Evolutionary conservation across 371 early-diverging fungal genomes (phyloP).

Genomic region (Dentiscutata heterogama): DNA sequence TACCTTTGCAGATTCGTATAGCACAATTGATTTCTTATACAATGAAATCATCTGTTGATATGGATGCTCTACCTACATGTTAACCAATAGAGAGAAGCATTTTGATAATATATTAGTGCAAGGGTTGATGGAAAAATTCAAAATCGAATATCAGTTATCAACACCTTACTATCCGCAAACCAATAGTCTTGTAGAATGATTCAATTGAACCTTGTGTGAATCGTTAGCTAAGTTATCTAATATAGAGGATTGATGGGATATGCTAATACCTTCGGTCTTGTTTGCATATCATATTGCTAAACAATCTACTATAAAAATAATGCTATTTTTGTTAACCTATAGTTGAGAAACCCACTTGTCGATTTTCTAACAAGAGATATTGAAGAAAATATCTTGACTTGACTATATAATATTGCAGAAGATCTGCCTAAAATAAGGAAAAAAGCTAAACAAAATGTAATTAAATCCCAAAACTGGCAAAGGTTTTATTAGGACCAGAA

Average conservation of each 20-base stretch:
- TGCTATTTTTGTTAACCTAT: background rate
- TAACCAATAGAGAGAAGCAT: slow-evolving; percentile 50
- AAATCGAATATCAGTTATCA: background rate
- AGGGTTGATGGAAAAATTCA: background rate
- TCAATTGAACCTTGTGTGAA: slow-evolving; percentile 19
- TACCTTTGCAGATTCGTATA: slow-evolving; percentile 47
- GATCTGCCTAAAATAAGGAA: background rate
- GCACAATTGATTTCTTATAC: slow-evolving; percentile 53
- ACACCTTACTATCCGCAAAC: background rate
- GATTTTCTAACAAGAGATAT: background rate
- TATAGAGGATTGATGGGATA: background rate
- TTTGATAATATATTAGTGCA: background rate
- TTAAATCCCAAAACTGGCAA: background rate
- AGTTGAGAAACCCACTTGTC: background rate
- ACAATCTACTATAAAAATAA: background rate
- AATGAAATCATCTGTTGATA: slow-evolving; percentile 50
- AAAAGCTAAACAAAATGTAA: background rate
- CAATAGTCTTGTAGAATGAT: slow-evolving; percentile 17
- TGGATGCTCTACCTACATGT: slow-evolving; percentile 51
- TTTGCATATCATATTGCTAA: background rate
- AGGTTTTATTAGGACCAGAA: background rate
- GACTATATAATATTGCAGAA: background rate
- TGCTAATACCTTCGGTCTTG: background rate
- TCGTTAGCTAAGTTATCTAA: background rate
- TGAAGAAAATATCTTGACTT: too few relatives aligned